Evolutionary conservation across 2,329 filamentous ascomycete species (phyloP).

Genomic region (Trichoderma simmonsii): DNA sequence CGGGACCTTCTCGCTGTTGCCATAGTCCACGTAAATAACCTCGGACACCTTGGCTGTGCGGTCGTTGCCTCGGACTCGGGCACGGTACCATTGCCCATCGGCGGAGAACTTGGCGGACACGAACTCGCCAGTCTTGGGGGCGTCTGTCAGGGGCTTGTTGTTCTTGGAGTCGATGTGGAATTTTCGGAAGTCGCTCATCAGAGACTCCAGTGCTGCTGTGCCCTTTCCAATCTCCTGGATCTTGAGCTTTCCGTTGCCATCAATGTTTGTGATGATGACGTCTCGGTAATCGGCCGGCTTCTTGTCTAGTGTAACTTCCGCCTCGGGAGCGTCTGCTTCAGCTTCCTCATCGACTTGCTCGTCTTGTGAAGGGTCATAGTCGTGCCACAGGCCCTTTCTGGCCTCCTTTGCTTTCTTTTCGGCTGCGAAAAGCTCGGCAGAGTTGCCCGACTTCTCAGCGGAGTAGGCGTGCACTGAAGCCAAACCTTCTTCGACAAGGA

Average conservation of each 20-base stretch:
- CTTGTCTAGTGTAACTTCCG: conserved; percentile 57
- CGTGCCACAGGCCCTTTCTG: conserved; percentile 84
- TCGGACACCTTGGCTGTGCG: conserved; percentile 84
- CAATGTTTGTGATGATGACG: conserved; percentile 87
- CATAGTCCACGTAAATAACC: conserved; percentile 93
- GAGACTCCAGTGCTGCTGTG: conserved; percentile 75
- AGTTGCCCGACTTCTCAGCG: conserved; percentile 90
- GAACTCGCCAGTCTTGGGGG: conserved; percentile 86
- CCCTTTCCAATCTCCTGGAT: conserved; percentile 86
- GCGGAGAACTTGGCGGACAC: conserved; percentile 88
- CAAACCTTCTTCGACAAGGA: conserved; percentile 88
- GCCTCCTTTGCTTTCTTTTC: conserved; percentile 87
- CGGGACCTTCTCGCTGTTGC: conserved; percentile 84
- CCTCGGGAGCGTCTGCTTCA: conserved; percentile 50
- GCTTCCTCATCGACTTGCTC: conserved; percentile 55
- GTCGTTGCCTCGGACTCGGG: conserved; percentile 86
- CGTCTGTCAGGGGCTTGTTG: conserved; percentile 65
- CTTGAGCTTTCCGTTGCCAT: conserved; percentile 78
- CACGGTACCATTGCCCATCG: conserved; percentile 93
- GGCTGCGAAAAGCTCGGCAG: conserved; percentile 79
- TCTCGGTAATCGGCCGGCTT: conserved; percentile 84
- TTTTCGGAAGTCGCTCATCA: conserved; percentile 88
- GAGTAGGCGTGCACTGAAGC: conserved; percentile 92
- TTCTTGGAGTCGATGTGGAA: conserved; percentile 88
- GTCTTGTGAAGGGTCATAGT: conserved; percentile 90